Evolutionary conservation across 805 yeast species (phyloP).

Genomic region (Wickerhamomyces xylosicus): DNA sequence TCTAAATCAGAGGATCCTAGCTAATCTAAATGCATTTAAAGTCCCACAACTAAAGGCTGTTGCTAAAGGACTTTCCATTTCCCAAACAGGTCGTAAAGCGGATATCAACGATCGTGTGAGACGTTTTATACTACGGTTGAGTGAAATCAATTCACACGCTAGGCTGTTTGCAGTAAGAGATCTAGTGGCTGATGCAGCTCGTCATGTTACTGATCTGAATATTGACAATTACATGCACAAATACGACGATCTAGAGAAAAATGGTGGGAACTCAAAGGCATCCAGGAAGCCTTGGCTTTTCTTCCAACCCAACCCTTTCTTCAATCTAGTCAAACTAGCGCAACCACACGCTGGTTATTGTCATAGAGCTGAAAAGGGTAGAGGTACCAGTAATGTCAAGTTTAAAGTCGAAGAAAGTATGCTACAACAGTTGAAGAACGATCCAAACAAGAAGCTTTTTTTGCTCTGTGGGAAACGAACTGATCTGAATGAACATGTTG

Average conservation of each 20-base stretch:
- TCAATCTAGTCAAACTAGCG: constrained; percentile 33
- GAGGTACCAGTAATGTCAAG: constrained; percentile 32
- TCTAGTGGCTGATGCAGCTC: constrained; percentile 27
- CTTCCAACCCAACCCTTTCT: constrained; percentile 50
- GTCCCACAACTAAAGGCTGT: constrained; percentile 44
- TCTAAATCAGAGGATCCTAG: not conserved
- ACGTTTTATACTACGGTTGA: constrained; percentile 33
- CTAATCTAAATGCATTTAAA: constrained; percentile 15
- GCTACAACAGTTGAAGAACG: constrained; percentile 21
- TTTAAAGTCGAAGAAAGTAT: constrained; percentile 38
- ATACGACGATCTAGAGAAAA: constrained; percentile 4
- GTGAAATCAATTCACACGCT: constrained; percentile 27
- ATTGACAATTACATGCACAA: constrained; percentile 21
- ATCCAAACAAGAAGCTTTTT: constrained; percentile 29
- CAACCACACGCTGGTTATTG: constrained; percentile 38
- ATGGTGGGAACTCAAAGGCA: constrained; percentile 4
- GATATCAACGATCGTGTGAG: constrained; percentile 46
- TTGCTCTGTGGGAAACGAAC: constrained; percentile 42
- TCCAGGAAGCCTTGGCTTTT: constrained; percentile 30
- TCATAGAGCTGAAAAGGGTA: constrained; percentile 27
- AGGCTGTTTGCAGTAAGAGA: constrained; percentile 35
- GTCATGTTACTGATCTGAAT: constrained; percentile 27
- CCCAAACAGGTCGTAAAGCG: constrained; percentile 48
- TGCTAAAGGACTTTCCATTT: constrained; percentile 37
- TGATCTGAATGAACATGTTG: constrained; percentile 20